These are phyloP conservation scores for Bipolaris cookei DNA, from an alignment of 2,329 filamentous ascomycete genomes.

Conservation along the genomic window DNA sequence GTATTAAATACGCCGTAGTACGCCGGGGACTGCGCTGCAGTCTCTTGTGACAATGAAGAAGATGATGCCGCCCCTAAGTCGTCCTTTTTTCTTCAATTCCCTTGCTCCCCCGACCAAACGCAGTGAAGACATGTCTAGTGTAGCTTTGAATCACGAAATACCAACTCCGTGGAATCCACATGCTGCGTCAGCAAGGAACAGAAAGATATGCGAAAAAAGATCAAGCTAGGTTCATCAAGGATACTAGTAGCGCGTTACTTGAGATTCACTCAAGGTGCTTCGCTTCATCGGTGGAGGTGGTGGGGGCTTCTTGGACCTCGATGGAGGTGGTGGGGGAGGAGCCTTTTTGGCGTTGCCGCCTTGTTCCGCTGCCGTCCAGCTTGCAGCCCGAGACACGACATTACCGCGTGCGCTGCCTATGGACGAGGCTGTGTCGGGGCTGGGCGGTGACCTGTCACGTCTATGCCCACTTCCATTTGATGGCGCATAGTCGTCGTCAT, in stretches of 20 bases:
- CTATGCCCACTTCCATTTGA: conserved; percentile 37
- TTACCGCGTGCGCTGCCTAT: conserved; percentile 52
- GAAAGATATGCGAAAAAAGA: conserved; percentile 2
- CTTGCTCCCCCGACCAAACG: background rate
- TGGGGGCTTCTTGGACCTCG: conserved; percentile 68
- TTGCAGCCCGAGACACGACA: conserved; percentile 58
- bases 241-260: conserved; percentile 45
- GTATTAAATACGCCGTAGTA: conserved; percentile 3
- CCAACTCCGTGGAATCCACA: conserved; percentile 18
- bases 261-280: conserved; percentile 54
- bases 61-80: background rate
- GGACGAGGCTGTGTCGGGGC: conserved; percentile 55
- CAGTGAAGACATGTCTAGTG: too few species aligned
- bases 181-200: conserved; percentile 21
- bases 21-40: conserved; percentile 32
- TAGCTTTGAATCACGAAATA: too few species aligned
- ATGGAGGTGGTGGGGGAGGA: conserved; percentile 64
- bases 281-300: conserved; percentile 70
- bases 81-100: background rate
- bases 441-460: conserved; percentile 58
- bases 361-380: conserved; percentile 52
- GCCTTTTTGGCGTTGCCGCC: conserved; percentile 56
- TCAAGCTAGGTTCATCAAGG: conserved; percentile 1
- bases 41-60: conserved; percentile 3
- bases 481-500: conserved; percentile 43